Conservation (phyloP, 2,329 filamentous ascomycete species). For the Periconia sp. region DNA sequence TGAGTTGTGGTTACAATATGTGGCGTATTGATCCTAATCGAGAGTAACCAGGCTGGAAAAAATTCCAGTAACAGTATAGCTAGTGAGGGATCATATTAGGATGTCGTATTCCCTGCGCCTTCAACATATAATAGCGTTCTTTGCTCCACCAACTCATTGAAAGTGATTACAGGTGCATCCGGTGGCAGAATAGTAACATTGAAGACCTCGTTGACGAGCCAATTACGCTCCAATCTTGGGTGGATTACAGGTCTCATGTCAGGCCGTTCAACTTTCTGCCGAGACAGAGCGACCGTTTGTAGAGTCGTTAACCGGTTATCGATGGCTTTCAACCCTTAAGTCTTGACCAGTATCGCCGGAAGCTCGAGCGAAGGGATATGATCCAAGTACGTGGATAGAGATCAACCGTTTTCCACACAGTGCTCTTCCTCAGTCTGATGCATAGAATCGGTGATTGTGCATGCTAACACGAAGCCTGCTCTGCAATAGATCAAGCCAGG, state of each 20-base stretch:
- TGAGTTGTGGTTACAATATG: conserved; percentile 1
- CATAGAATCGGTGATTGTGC: background rate
- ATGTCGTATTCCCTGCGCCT: conserved; percentile 7
- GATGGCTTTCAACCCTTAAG: conserved; percentile 1
- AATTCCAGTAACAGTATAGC: background rate
- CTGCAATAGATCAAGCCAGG: background rate
- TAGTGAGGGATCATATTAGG: background rate
- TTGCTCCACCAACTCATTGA: conserved; percentile 1
- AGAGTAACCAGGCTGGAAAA: conserved; percentile 2
- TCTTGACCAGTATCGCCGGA: background rate
- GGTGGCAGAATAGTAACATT: background rate
- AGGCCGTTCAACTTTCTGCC: background rate
- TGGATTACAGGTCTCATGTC: background rate
- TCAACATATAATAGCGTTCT: conserved; percentile 3
- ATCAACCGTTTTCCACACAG: background rate
- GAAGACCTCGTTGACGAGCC: too few relatives aligned
- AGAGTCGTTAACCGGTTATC: conserved; percentile 9
- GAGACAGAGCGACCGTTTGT: background rate
- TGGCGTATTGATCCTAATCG: background rate
- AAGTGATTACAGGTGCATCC: background rate
- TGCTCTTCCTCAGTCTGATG: background rate
- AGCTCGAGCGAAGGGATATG: background rate
- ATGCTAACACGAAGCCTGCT: background rate
- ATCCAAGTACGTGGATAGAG: background rate
- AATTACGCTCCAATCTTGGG: too few relatives aligned